Percentiles rank a stretch among this genome's conserved stretches.
These are phyloP conservation scores for Penicillium sp. DNA, from an alignment of 2,329 filamentous ascomycete species.

Conservation along the genomic window DNA sequence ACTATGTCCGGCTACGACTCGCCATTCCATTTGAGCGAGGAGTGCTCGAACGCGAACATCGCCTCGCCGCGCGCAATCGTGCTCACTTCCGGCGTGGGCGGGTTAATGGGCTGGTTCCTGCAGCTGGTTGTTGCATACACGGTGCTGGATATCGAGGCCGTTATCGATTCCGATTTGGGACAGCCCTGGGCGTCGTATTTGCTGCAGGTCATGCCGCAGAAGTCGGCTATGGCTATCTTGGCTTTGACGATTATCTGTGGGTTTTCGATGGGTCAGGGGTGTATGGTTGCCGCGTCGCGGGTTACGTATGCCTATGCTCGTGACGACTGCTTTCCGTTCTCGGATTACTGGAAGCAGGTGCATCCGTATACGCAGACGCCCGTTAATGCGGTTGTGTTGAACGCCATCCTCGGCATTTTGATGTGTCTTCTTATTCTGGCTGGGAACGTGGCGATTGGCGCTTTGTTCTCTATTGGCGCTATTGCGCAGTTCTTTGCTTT, in stretches of 20 bases:
- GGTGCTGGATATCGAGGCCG: slow-evolving; percentile 61
- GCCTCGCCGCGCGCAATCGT: slow-evolving; percentile 71
- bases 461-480: slow-evolving; percentile 69
- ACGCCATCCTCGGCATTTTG: slow-evolving; percentile 59
- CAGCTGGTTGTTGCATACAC: slow-evolving; percentile 73
- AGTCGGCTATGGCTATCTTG: slow-evolving; percentile 62
- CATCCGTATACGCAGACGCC: slow-evolving; percentile 63
- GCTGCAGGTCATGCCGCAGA: slow-evolving; percentile 62
- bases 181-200: slow-evolving; percentile 72
- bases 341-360: slow-evolving; percentile 59
- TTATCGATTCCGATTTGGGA: slow-evolving; percentile 61
- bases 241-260: slow-evolving; percentile 66
- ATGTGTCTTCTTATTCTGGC: slow-evolving; percentile 66
- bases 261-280: slow-evolving; percentile 71
- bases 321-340: slow-evolving; percentile 67
- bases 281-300: slow-evolving; percentile 66
- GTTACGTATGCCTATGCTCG: slow-evolving; percentile 73
- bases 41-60: slow-evolving; percentile 71
- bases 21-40: slow-evolving; percentile 71
- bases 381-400: slow-evolving; percentile 70
- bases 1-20: slow-evolving; percentile 68
- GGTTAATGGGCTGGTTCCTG: slow-evolving; percentile 69
- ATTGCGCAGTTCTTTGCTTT: slow-evolving; percentile 63
- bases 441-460: slow-evolving; percentile 62
- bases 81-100: slow-evolving; percentile 65